These are phyloP conservation scores for Fusarium tupiense DNA, from an alignment of 2,329 filamentous ascomycete species.

Conservation along the genomic window DNA sequence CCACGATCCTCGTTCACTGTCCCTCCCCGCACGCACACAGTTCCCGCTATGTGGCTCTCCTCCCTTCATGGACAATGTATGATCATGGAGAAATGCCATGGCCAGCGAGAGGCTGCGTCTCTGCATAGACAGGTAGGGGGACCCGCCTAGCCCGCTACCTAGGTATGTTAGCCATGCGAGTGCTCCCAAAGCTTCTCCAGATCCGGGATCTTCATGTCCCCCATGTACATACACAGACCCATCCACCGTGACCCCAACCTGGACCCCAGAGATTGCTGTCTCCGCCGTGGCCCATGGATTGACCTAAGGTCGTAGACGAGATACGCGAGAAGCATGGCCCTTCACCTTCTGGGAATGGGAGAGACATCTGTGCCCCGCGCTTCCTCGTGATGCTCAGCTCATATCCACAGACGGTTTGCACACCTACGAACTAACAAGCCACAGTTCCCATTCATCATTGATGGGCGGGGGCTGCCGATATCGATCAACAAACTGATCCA, in stretches of 20 bases:
- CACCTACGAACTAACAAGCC: slow-evolving; percentile 37
- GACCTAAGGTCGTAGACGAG: slow-evolving; percentile 33
- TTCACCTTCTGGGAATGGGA: slow-evolving; percentile 13
- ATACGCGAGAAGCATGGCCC: slow-evolving; percentile 42
- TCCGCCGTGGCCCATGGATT: slow-evolving; percentile 27
- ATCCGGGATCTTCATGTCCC: slow-evolving; percentile 31
- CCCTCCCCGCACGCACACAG: slow-evolving; percentile 33
- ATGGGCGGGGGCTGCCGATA: slow-evolving; percentile 22
- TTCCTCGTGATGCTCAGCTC: slow-evolving; percentile 39
- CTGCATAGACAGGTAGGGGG: slow-evolving; percentile 15
- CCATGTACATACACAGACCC: slow-evolving; percentile 25
- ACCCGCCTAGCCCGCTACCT: slow-evolving; percentile 2
- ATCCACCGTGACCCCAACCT: slow-evolving; percentile 33
- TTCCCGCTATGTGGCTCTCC: slow-evolving; percentile 36
- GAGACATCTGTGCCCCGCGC: slow-evolving; percentile 31
- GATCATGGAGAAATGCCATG: slow-evolving; percentile 26
- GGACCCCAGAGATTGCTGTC: slow-evolving; percentile 28
- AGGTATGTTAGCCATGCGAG: slow-evolving; percentile 29
- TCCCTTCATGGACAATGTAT: slow-evolving; percentile 13
- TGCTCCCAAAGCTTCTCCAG: slow-evolving; percentile 20
- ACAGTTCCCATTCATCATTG: slow-evolving; percentile 19
- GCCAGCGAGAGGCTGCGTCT: slow-evolving; percentile 17
- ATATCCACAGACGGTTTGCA: slow-evolving; percentile 19
- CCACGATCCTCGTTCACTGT: slow-evolving; percentile 24
- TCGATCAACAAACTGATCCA: slow-evolving; percentile 30